Evolutionary conservation across 2,329 filamentous ascomycete genomes (phyloP).

Genomic region (Cordyceps sp.): DNA sequence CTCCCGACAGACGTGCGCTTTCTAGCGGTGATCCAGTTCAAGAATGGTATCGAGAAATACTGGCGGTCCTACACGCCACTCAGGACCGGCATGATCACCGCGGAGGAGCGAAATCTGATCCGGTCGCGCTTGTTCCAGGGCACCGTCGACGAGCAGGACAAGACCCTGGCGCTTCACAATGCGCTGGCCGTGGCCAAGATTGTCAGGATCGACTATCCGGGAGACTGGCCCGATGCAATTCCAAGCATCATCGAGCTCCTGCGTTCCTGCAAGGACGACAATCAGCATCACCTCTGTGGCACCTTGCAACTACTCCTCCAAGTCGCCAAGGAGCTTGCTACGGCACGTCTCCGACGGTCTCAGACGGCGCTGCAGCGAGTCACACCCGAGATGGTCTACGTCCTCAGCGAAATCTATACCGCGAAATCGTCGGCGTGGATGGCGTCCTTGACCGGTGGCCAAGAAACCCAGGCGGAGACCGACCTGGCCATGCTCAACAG

Average conservation of each 20-base stretch:
- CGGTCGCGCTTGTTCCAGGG: constrained; percentile 59
- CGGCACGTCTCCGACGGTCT: constrained; percentile 57
- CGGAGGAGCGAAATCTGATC: constrained; percentile 62
- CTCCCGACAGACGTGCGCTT: constrained; percentile 68
- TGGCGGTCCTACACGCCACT: constrained; percentile 52
- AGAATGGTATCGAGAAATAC: constrained; percentile 90
- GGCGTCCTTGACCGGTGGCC: constrained; percentile 37
- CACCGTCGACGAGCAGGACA: constrained; percentile 60
- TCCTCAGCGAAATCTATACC: constrained; percentile 64
- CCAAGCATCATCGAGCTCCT: constrained; percentile 46
- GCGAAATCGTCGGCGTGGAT: constrained; percentile 57
- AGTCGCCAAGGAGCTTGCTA: constrained; percentile 79
- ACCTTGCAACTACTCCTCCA: constrained; percentile 65
- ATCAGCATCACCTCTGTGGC: constrained; percentile 51
- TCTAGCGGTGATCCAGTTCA: constrained; percentile 82
- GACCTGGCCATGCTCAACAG: constrained; percentile 59
- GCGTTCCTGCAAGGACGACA: constrained; percentile 31
- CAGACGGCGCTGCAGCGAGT: constrained; percentile 62
- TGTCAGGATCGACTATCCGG: constrained; percentile 73
- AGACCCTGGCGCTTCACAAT: constrained; percentile 69
- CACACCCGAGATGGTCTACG: constrained; percentile 68
- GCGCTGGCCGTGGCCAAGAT: constrained; percentile 79
- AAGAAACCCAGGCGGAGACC: constrained; percentile 40
- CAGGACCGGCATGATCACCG: constrained; percentile 46
- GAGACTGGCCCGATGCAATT: constrained; percentile 59